These are phyloP conservation scores for Avena insularis DNA, from an alignment of 176 grass and related monocot species.

Conservation along the genomic window DNA sequence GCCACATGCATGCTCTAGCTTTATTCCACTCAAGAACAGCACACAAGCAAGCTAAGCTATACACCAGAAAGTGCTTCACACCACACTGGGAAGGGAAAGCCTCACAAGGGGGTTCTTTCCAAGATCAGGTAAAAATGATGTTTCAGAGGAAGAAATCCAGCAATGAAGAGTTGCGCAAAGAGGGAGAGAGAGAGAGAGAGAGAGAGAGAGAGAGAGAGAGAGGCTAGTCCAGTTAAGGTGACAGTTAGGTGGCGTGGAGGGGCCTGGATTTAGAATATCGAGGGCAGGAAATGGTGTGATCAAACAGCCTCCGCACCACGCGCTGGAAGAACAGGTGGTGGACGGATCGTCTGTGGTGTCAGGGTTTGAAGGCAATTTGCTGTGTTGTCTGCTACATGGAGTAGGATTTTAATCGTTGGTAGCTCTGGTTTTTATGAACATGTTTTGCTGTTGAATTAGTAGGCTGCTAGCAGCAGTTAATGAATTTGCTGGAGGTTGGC, in stretches of 20 bases:
- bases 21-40: constrained; percentile 37
- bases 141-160: constrained; percentile 9
- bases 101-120: constrained; percentile 38
- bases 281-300: constrained; percentile 9
- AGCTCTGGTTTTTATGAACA: constrained; percentile 21
- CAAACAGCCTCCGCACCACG: constrained; percentile 31
- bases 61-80: constrained; percentile 26
- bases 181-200: neutral
- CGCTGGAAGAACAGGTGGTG: constrained; percentile 17
- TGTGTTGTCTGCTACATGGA: constrained; percentile 28
- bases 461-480: neutral
- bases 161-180: constrained; percentile 7
- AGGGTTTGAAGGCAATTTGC: constrained; percentile 41
- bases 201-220: neutral
- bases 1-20: constrained; percentile 25
- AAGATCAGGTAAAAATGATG: constrained; percentile 36
- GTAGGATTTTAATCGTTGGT: constrained; percentile 23
- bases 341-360: constrained; percentile 43
- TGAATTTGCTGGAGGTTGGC: constrained; percentile 24
- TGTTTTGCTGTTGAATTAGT: constrained; percentile 29
- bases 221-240: constrained; percentile 27
- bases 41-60: constrained; percentile 38
- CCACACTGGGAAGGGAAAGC: constrained; percentile 51
- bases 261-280: constrained; percentile 50
- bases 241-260: constrained; percentile 42